phyloP scores from a whole-genome alignment of 345 rosid species.

The Pugionium cornutum region DNA sequence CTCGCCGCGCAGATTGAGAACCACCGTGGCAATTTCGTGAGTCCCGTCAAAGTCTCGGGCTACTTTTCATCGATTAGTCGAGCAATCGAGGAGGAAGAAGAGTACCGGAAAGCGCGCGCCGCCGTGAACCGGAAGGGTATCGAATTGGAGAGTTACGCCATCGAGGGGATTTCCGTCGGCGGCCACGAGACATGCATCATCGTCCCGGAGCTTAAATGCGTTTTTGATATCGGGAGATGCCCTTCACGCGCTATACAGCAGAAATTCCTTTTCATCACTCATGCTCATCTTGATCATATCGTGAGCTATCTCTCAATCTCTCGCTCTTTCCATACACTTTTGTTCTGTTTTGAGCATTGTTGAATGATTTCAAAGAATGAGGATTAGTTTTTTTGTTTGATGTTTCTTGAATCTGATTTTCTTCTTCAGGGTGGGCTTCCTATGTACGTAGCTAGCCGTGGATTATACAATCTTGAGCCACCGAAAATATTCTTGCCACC shows the following conservation, averaged over 20 bases:
- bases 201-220: conserved; percentile 87
- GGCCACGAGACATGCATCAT: conserved; percentile 91
- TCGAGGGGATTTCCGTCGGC: conserved; percentile 82
- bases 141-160: conserved; percentile 73
- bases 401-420: background rate
- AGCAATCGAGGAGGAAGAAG: conserved; percentile 82
- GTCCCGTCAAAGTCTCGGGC: conserved; percentile 48
- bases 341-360: background rate
- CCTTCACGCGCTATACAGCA: conserved; percentile 89
- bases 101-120: conserved; percentile 84
- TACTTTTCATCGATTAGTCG: conserved; percentile 70
- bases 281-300: conserved; percentile 94
- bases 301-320: conserved; percentile 42
- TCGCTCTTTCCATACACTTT: background rate
- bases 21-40: conserved; percentile 31
- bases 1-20: conserved; percentile 22
- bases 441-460: conserved; percentile 88
- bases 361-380: conserved; percentile 13
- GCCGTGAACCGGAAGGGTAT: conserved; percentile 67
- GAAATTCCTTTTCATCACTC: conserved; percentile 88
- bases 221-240: conserved; percentile 90
- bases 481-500: conserved; percentile 87
- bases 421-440: conserved; percentile 75
- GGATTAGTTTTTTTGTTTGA: background rate
- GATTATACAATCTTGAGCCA: conserved; percentile 84